phyloP scores from a whole-genome alignment of 2,329 filamentous ascomycete species.

The Talaromyces sp. region DNA sequence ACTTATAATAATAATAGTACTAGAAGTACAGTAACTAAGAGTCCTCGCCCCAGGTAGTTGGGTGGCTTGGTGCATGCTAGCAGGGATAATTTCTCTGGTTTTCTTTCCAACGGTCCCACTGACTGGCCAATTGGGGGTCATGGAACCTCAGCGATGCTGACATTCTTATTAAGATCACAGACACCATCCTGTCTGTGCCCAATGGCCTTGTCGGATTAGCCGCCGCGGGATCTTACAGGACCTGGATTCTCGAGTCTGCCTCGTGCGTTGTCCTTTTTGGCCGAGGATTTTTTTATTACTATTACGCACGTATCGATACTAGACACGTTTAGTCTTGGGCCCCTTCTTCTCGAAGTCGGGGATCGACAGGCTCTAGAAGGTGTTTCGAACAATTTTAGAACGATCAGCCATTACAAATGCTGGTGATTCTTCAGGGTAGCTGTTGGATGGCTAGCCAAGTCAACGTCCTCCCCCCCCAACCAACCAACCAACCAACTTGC shows the following conservation, averaged over 20 bases:
- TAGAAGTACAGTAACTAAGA: too few relatives aligned
- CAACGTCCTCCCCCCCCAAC: too few relatives aligned
- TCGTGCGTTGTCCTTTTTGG: not conserved
- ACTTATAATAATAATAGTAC: too few relatives aligned
- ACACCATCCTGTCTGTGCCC: not conserved
- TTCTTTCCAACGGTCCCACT: not conserved
- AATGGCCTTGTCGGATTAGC: not conserved
- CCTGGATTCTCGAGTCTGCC: not conserved
- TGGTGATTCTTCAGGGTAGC: not conserved
- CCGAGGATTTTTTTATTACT: not conserved
- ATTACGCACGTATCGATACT: too few relatives aligned
- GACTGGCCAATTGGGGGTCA: not conserved
- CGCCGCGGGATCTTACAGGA: not conserved
- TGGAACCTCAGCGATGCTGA: not conserved
- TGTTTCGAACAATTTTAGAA: not conserved
- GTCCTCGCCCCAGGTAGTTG: not conserved
- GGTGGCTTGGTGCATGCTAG: not conserved
- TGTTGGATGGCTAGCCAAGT: not conserved
- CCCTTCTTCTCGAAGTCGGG: not conserved
- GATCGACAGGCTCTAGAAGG: not conserved
- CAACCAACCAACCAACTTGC: too few relatives aligned
- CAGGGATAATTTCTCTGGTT: too few relatives aligned
- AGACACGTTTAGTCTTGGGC: not conserved
- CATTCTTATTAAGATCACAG: not conserved
- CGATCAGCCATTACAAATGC: not conserved